Base-by-base conservation (phyloP, 805 yeast species). In the Candida silvatica region DNA sequence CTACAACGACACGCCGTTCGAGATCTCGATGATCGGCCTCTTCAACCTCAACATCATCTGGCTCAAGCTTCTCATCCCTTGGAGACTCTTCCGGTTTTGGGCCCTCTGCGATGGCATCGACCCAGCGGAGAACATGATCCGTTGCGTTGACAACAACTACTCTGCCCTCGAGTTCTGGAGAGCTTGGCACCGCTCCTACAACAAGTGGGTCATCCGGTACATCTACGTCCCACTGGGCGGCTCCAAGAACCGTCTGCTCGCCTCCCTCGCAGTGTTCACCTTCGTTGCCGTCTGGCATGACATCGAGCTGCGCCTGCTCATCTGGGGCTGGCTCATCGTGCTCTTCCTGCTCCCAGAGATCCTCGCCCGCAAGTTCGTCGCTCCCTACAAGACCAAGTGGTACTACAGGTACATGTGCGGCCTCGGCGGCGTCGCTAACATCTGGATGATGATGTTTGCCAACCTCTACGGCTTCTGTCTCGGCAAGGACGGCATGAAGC, bases 221-320 rank as follows among this genome's bases (percentile, higher is more conserved):
- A 71, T 92, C 27, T 92, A 92, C 48, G 69, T 92, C 17, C 98
- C 98, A 3, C 61, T 92, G 40, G 97, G 97, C 8, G 96, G 97
- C 0, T 68, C 82, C 0, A 63, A 59, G 6, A 72, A 77, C 46
- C 68, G 97, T 43, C 59, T 90, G 6, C 46, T 82, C 32, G 87
- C 90, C 41, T 77, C 88, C 8, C 60, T 90, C 24, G 73, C 88
- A 8, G 97, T 90, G 12, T 92, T 92, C 54, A 75, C 94, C 12
- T 92, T 92, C 59, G 98, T 92, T 17, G 97, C 98, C 3, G 64
- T 92, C 20, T 92, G 99, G 99, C 99, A 92, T 61, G 99, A 92
- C 52, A 88, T 92, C 44, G 88, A 92, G 58, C 68, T 92, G 49
- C 78, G 77, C 42, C 62, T 92, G 34, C 62, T 92, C 32, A 61